phyloP scores from a whole-genome alignment of 352 stramenopile species.

The Blastocystis sp. region DNA sequence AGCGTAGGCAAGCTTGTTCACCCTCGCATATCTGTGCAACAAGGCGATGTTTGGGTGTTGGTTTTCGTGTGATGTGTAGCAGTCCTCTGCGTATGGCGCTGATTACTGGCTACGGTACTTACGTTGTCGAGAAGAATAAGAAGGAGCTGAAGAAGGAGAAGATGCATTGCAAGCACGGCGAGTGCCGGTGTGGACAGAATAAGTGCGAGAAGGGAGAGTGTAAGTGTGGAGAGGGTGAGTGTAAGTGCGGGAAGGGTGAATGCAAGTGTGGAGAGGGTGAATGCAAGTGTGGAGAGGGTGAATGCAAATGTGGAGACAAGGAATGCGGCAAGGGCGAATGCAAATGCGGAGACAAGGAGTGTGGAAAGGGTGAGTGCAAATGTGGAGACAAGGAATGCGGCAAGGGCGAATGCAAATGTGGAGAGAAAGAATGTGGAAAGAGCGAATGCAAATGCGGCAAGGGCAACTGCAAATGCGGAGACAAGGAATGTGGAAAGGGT shows the following conservation, averaged over 20 bases:
- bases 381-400: not conserved
- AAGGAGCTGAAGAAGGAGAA: constrained; percentile 14
- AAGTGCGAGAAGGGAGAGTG: not conserved
- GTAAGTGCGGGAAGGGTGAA: constrained; percentile 4
- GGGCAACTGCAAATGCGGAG: not conserved
- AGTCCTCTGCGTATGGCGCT: constrained; percentile 54
- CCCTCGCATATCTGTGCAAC: constrained; percentile 8
- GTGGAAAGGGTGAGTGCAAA: constrained; percentile 2
- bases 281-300: constrained; percentile 4
- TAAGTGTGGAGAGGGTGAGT: not conserved
- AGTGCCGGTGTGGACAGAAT: not conserved
- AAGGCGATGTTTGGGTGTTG: constrained; percentile 24
- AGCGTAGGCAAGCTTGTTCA: constrained; percentile 48
- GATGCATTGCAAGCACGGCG: not conserved
- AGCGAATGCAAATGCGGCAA: constrained; percentile 20
- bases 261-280: constrained; percentile 1
- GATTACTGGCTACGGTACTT: constrained; percentile 11
- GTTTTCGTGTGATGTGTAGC: constrained; percentile 5
- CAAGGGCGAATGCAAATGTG: constrained; percentile 4
- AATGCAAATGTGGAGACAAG: not conserved
- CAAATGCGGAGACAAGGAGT: not conserved
- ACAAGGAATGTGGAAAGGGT: not conserved
- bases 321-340: constrained; percentile 24
- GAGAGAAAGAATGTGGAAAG: not conserved
- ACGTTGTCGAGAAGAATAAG: constrained; percentile 49